A percentile compares a stretch with the other conserved stretches of the same genome.
Evolutionary conservation across 2,329 filamentous ascomycete species (phyloP).

Genomic region (Fusarium brevicatenulatum): DNA sequence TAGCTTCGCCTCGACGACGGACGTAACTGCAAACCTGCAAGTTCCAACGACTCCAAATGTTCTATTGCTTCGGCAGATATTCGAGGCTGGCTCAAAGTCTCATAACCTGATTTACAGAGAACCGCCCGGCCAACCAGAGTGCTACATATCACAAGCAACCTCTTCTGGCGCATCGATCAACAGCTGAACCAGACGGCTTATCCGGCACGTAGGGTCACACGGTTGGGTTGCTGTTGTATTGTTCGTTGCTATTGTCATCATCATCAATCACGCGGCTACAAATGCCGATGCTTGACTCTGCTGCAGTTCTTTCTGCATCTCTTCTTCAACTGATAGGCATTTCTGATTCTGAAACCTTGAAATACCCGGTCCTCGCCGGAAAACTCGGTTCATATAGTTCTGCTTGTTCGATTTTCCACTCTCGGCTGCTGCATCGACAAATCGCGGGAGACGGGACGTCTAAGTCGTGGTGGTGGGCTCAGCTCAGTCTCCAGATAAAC

Average conservation of each 20-base stretch:
- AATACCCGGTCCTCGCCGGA: not conserved
- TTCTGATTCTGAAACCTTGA: not conserved
- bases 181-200: constrained; percentile 17
- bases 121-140: constrained; percentile 19
- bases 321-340: not conserved
- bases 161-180: constrained; percentile 11
- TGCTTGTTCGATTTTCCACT: constrained; percentile 20
- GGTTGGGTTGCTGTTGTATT: constrained; percentile 14
- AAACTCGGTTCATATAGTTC: constrained; percentile 8
- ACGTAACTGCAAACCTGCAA: not conserved
- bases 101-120: constrained; percentile 13
- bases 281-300: not conserved
- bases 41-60: not conserved
- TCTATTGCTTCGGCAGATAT: constrained; percentile 12
- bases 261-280: constrained; percentile 33
- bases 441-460: constrained; percentile 25
- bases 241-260: constrained; percentile 26
- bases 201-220: constrained; percentile 2
- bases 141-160: not conserved
- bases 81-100: constrained; percentile 11
- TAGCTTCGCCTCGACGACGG: constrained; percentile 15
- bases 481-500: constrained; percentile 22
- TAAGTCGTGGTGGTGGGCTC: constrained; percentile 34
- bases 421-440: constrained; percentile 33
- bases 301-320: not conserved